Conservation (phyloP, 331 rosid genomes). For the Pyracantha coccinea region DNA sequence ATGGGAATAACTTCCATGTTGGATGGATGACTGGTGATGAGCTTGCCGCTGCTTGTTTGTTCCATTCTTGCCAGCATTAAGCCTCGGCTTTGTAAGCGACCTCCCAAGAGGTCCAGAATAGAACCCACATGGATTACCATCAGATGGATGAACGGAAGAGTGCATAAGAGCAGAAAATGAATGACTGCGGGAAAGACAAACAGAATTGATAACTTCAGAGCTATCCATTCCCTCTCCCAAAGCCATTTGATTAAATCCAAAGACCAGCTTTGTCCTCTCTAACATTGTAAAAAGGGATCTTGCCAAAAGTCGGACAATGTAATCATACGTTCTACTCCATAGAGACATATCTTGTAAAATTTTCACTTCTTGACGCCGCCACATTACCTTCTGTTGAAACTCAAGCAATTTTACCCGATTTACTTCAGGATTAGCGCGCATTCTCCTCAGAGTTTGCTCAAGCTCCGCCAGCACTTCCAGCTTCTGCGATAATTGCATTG, state of each 20-base stretch:
- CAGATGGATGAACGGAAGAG: conserved; percentile 48
- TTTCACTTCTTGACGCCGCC: conserved; percentile 69
- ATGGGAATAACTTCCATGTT: conserved; percentile 23
- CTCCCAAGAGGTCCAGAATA: conserved; percentile 29
- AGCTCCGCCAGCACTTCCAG: conserved; percentile 69
- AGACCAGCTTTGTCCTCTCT: conserved; percentile 62
- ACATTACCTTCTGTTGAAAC: conserved; percentile 57
- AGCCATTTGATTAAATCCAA: conserved; percentile 31
- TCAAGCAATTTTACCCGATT: conserved; percentile 39
- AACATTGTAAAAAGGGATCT: conserved; percentile 68
- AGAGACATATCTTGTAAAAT: conserved; percentile 64
- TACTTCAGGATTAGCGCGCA: conserved; percentile 39
- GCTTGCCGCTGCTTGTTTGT: conserved; percentile 27
- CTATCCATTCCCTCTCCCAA: conserved; percentile 19
- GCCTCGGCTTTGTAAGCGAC: conserved; percentile 20
- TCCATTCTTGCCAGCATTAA: conserved; percentile 17
- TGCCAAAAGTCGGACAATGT: conserved; percentile 59
- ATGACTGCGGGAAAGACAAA: conserved; percentile 43
- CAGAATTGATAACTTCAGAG: conserved; percentile 18
- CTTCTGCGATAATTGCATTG: conserved; percentile 55
- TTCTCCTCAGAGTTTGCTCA: conserved; percentile 68
- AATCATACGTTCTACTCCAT: conserved; percentile 66
- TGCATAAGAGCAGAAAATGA: conserved; percentile 47
- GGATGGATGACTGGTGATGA: conserved; percentile 19
- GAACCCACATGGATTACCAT: conserved; percentile 30